Evolutionary conservation across 1,284 basidiomycete genomes (phyloP).

Genomic region (Moesziomyces aphidis): DNA sequence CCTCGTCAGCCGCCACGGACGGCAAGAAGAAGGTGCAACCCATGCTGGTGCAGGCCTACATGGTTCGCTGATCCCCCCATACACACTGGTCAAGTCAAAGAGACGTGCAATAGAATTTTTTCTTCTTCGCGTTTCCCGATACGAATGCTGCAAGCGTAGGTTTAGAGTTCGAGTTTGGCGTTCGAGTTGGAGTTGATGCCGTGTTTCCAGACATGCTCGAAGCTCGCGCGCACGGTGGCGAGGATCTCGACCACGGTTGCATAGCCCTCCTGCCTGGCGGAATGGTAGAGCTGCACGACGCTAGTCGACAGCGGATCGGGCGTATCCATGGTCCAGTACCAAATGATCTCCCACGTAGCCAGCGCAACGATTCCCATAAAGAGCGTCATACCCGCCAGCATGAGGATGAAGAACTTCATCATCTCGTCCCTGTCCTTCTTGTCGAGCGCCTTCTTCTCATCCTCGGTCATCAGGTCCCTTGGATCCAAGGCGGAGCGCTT

Average conservation of each 20-base stretch:
- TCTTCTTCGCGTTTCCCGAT: neutral
- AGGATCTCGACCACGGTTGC: constrained; percentile 15
- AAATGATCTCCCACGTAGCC: constrained; percentile 49
- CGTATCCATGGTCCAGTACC: constrained; percentile 55
- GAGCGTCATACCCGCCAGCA: constrained; percentile 41
- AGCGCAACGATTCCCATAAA: constrained; percentile 52
- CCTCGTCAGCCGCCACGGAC: neutral
- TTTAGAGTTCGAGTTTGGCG: constrained; percentile 65
- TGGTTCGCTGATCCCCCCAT: constrained; percentile 71
- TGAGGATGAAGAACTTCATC: constrained; percentile 50
- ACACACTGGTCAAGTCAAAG: neutral
- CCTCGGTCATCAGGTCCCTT: constrained; percentile 40
- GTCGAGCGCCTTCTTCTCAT: constrained; percentile 29
- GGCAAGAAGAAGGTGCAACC: constrained; percentile 27
- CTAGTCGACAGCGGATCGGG: constrained; percentile 44
- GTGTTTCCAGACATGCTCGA: constrained; percentile 23
- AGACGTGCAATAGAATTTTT: neutral
- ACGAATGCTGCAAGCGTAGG: neutral
- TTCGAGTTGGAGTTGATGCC: neutral
- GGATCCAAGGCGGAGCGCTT: constrained; percentile 9
- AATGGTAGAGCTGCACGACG: neutral
- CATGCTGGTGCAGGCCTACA: constrained; percentile 79
- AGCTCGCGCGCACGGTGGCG: constrained; percentile 12
- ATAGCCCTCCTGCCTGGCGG: constrained; percentile 12
- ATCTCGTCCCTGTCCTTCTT: constrained; percentile 47